Conservation (phyloP, 352 stramenopile species). For the Phytophthora sp. region DNA sequence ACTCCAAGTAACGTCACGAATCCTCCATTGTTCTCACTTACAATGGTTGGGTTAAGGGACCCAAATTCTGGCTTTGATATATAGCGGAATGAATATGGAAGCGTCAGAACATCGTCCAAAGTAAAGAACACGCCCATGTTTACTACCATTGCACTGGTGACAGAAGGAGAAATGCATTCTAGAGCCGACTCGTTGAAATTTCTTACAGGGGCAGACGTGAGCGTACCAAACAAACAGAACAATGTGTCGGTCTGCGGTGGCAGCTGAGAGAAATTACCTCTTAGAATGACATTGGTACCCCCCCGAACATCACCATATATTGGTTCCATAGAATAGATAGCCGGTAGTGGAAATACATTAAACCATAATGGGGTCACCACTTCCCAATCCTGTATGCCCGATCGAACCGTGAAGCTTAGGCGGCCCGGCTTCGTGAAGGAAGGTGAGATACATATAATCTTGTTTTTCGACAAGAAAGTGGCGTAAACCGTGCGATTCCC, state of each 20-base stretch:
- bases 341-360: slow-evolving; percentile 19
- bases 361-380: slow-evolving; percentile 24
- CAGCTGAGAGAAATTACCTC: slow-evolving; percentile 33
- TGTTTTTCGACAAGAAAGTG: slow-evolving; percentile 27
- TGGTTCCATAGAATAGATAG: slow-evolving; percentile 26
- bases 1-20: slow-evolving; percentile 36
- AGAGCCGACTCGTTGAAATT: slow-evolving; percentile 14
- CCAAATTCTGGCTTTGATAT: slow-evolving; percentile 18
- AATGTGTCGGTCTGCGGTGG: not conserved
- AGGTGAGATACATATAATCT: slow-evolving; percentile 39
- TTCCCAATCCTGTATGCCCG: slow-evolving; percentile 14
- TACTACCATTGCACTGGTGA: not conserved
- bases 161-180: slow-evolving; percentile 33
- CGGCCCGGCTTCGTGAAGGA: slow-evolving; percentile 6
- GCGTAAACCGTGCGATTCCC: slow-evolving; percentile 28
- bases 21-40: slow-evolving; percentile 27
- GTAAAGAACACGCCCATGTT: slow-evolving; percentile 39
- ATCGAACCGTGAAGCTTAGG: slow-evolving; percentile 21
- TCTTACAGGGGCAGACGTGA: slow-evolving; percentile 1
- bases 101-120: slow-evolving; percentile 17
- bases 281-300: slow-evolving; percentile 35
- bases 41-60: slow-evolving; percentile 21
- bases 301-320: slow-evolving; percentile 27
- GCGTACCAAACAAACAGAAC: slow-evolving; percentile 43
- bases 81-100: slow-evolving; percentile 46